A percentile compares a stretch with the other conserved stretches of the same genome.
These are phyloP conservation scores for Anaeramoeba flamelloides DNA, from an alignment of 78 protist species.

Conservation along the genomic window DNA sequence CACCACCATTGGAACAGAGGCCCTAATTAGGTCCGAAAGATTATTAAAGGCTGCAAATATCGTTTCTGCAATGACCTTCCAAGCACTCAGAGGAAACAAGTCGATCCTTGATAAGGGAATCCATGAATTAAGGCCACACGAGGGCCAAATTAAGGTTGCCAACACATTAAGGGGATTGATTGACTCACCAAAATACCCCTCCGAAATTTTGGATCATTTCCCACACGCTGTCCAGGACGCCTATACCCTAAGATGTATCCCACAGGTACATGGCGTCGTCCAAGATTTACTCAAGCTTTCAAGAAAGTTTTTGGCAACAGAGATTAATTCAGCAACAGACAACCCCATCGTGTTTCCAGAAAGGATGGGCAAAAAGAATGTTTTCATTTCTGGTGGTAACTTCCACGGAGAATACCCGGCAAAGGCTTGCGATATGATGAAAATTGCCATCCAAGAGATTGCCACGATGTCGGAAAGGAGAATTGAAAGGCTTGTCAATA, in stretches of 20 bases:
- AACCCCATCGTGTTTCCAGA: constrained; percentile 73
- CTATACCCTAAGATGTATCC: constrained; percentile 71
- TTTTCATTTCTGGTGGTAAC: constrained; percentile 59
- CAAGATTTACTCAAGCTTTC: constrained; percentile 53
- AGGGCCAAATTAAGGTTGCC: constrained; percentile 50
- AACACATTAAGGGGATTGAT: constrained; percentile 25
- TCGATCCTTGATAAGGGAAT: constrained; percentile 34
- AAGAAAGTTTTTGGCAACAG: constrained; percentile 38
- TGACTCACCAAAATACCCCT: not conserved
- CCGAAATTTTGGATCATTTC: constrained; percentile 34
- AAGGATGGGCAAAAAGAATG: not conserved
- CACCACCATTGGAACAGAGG: constrained; percentile 38
- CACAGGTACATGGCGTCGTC: constrained; percentile 32
- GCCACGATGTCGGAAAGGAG: constrained; percentile 60
- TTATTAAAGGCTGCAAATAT: constrained; percentile 27
- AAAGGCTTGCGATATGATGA: constrained; percentile 44
- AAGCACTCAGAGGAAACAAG: constrained; percentile 48
- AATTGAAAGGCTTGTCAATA: constrained; percentile 51
- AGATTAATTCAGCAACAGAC: constrained; percentile 72
- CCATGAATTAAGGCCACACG: constrained; percentile 51
- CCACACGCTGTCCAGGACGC: constrained; percentile 60
- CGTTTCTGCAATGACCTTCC: constrained; percentile 56
- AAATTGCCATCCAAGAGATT: constrained; percentile 57
- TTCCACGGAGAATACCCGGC: constrained; percentile 74
- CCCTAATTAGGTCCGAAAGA: constrained; percentile 13